phyloP scores from a whole-genome alignment of 2,329 filamentous ascomycete genomes.

The Monosporascus sp. region DNA sequence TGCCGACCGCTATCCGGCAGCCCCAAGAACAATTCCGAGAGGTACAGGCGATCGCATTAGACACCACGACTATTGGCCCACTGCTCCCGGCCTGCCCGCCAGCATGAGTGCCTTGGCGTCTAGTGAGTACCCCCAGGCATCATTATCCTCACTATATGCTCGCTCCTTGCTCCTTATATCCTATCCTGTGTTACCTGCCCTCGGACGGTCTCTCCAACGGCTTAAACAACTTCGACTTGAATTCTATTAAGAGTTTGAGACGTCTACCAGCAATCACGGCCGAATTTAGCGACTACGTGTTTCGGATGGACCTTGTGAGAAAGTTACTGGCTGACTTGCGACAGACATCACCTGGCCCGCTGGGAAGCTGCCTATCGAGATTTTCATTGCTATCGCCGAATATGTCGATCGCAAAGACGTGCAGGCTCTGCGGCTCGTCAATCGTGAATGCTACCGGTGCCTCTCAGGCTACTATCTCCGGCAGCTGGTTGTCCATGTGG shows the following conservation, averaged over 20 bases:
- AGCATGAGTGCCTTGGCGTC: not conserved
- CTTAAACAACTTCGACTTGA: too few relatives aligned
- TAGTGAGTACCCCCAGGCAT: not conserved
- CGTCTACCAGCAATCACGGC: too few relatives aligned
- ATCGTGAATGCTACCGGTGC: conserved; percentile 41
- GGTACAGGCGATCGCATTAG: too few relatives aligned
- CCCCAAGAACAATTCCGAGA: too few relatives aligned
- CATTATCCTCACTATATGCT: too few relatives aligned
- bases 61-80: too few relatives aligned
- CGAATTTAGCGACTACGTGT: not conserved
- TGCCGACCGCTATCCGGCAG: too few relatives aligned
- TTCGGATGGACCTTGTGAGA: not conserved
- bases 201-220: too few relatives aligned
- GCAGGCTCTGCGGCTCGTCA: conserved; percentile 55
- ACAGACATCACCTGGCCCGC: conserved; percentile 6
- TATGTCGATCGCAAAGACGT: conserved; percentile 40
- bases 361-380: conserved; percentile 48
- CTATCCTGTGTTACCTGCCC: too few relatives aligned
- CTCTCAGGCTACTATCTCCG: conserved; percentile 37
- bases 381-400: conserved; percentile 53
- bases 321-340: not conserved
- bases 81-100: too few relatives aligned
- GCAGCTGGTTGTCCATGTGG: conserved; percentile 62
- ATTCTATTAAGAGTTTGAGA: too few relatives aligned
- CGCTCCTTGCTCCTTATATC: too few relatives aligned